These are phyloP conservation scores for Leishmania amazonensis DNA, from an alignment of 208 protist genomes.

Conservation along the genomic window DNA sequence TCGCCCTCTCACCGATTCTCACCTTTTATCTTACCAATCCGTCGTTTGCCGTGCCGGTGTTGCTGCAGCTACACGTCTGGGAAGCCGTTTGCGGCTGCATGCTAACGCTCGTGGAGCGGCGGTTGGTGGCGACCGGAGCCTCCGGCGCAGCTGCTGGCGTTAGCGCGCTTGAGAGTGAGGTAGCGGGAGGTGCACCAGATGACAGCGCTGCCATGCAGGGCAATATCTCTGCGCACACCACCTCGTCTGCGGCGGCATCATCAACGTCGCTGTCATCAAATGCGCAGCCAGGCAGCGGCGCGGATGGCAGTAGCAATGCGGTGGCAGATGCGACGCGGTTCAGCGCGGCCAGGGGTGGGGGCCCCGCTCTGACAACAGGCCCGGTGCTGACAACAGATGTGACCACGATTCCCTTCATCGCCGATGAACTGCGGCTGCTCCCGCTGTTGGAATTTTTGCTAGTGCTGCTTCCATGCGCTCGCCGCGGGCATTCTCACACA, in stretches of 20 bases:
- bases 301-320: not conserved
- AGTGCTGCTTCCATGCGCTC: slow-evolving; percentile 49
- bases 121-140: not conserved
- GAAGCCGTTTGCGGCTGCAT: slow-evolving; percentile 37
- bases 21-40: slow-evolving; percentile 34
- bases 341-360: not conserved
- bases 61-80: slow-evolving; percentile 27
- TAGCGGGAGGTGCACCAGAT: not conserved
- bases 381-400: slow-evolving; percentile 37
- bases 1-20: slow-evolving; percentile 30
- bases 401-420: slow-evolving; percentile 56
- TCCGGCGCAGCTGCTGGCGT: not conserved
- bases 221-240: not conserved
- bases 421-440: slow-evolving; percentile 60
- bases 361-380: slow-evolving; percentile 1
- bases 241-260: not conserved
- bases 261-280: not conserved
- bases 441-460: slow-evolving; percentile 77
- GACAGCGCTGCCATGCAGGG: not conserved
- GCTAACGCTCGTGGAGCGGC: slow-evolving; percentile 23
- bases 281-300: not conserved
- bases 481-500: slow-evolving; percentile 29
- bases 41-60: slow-evolving; percentile 26
- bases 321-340: not conserved
- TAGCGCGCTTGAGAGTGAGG: not conserved